These are phyloP conservation scores for Mariannaea sp. DNA, from an alignment of 2,329 filamentous ascomycete species.

Conservation along the genomic window DNA sequence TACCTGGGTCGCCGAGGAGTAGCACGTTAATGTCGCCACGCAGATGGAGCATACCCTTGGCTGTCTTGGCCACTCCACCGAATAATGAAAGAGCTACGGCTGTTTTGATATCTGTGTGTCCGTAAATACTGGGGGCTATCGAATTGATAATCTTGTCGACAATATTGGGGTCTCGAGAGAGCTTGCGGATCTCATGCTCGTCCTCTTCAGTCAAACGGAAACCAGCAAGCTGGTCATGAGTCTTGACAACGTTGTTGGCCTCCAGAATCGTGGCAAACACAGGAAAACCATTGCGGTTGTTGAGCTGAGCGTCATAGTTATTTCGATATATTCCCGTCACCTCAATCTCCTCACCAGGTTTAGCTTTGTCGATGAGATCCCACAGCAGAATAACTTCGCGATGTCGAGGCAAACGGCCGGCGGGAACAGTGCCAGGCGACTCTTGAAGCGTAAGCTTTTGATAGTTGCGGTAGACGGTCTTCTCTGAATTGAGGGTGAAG, in stretches of 20 bases:
- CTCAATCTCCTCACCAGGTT: conserved; percentile 97
- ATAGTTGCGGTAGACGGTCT: conserved; percentile 98
- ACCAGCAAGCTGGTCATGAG: conserved; percentile 94
- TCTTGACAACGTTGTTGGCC: conserved; percentile 95
- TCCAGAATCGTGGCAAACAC: conserved; percentile 98
- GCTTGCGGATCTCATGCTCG: conserved; percentile 83
- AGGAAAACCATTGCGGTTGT: conserved; percentile 98
- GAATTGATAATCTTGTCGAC: conserved; percentile 91
- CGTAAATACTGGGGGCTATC: conserved; percentile 96
- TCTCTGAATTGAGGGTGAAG: conserved; percentile 94
- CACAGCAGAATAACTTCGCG: conserved; percentile 94
- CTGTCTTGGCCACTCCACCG: conserved; percentile 88
- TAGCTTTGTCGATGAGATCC: conserved; percentile 95
- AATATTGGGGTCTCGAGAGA: conserved; percentile 89
- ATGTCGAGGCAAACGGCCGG: conserved; percentile 89
- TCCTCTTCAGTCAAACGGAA: conserved; percentile 96
- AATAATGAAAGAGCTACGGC: conserved; percentile 93
- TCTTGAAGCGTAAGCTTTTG: conserved; percentile 97
- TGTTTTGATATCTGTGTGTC: conserved; percentile 95
- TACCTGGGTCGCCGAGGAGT: conserved; percentile 94
- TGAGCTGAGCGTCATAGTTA: conserved; percentile 96
- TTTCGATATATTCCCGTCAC: conserved; percentile 97
- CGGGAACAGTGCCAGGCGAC: conserved; percentile 94
- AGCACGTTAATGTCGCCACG: conserved; percentile 98
- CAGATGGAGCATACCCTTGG: conserved; percentile 86